Evolutionary conservation across 257 asterid genomes (phyloP), one percentile per base, ranked within the genome.

Genomic region (Asclepias syriaca): DNA sequence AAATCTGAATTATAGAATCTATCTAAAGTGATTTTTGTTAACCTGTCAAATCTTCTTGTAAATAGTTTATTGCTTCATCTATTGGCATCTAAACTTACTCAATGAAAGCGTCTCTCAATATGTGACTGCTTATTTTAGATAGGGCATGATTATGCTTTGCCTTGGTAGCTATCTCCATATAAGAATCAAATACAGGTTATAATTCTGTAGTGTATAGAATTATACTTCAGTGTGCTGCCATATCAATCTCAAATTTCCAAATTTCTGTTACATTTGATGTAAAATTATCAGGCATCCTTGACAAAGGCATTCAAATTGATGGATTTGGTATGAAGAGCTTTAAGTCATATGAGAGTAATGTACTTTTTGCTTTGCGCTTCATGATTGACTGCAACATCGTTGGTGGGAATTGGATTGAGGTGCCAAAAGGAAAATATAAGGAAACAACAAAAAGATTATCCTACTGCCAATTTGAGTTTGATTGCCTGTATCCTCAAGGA

Each of bases 341-440:
- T 80, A 77, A 88, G 89, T 92, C 99, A 5, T 92, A 95, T 22
- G 99, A 95, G 83, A 95, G 99, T 77, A 95, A 95, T 84, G 87
- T 95, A 72, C 92, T 92, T 66, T 95, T 90, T 84, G 98, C 98
- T 75, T 97, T 95, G 72, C 99, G 99, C 66, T 95, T 92, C 89
- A 95, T 95, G 99, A 87, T 95, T 76, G 99, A 95, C 75, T 83
- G 96, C 87, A 82, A 90, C 81, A 68, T 95, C 70, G 97, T 92
- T 65, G 99, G 99, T 68, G 99, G 99, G 70, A 95, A 95, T 60
- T 95, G 99, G 99, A 88, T 92, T 68, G 99, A 92, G 82, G 82
- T 92, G 75, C 95, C 98, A 15, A 77, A 24, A 71, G 96, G 97
- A 76, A 95, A 87, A 75, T 87, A 90, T 82, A 92, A 83, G 82